Conservation (phyloP, 2,329 filamentous ascomycete genomes). For the Claviceps sp. region DNA sequence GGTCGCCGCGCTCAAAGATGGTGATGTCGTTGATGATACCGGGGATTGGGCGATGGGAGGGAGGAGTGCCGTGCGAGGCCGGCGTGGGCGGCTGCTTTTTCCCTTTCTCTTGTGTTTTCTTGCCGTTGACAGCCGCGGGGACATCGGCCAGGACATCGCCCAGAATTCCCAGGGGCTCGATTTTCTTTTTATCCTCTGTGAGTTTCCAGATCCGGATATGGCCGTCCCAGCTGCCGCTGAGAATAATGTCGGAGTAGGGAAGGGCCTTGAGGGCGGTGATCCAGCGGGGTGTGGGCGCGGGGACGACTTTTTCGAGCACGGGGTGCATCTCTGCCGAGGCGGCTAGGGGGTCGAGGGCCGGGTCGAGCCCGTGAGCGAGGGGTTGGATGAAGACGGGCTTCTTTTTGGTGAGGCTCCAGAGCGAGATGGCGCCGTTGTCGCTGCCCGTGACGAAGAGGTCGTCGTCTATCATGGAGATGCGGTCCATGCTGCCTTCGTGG, state of each 20-base stretch:
- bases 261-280: conserved; percentile 81
- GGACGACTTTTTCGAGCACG: conserved; percentile 38
- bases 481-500: conserved; percentile 79
- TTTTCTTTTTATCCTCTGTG: conserved; percentile 64
- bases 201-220: conserved; percentile 75
- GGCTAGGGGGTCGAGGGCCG: conserved; percentile 50
- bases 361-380: conserved; percentile 75
- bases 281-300: conserved; percentile 61
- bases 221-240: conserved; percentile 88
- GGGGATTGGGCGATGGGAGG: conserved; percentile 29
- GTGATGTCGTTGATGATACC: conserved; percentile 84
- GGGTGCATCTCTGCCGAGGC: conserved; percentile 61
- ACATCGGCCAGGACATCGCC: conserved; percentile 39
- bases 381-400: conserved; percentile 74
- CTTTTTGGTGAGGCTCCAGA: conserved; percentile 91
- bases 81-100: conserved; percentile 8
- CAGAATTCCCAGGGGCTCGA: conserved; percentile 60
- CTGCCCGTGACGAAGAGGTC: conserved; percentile 85
- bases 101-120: not conserved
- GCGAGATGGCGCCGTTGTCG: conserved; percentile 73
- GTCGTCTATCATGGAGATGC: conserved; percentile 79
- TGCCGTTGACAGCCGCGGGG: conserved; percentile 14
- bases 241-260: conserved; percentile 78
- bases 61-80: conserved; percentile 1
- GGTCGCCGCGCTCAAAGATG: conserved; percentile 71